Evolutionary conservation across 768 basidiomycete species (phyloP).

Genomic region (Kwoniella sp.): DNA sequence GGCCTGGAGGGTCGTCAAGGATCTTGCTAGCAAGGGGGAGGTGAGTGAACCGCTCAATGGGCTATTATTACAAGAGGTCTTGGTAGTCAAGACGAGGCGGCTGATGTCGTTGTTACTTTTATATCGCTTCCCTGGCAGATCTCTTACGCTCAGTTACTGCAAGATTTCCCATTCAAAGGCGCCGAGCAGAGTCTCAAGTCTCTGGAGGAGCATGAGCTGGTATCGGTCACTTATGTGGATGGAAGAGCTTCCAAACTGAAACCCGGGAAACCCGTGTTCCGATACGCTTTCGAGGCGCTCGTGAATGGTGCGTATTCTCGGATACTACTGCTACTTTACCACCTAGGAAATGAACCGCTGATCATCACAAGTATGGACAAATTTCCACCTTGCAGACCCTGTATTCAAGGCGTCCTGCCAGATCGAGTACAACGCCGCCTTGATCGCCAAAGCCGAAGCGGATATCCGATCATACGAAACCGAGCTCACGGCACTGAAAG

Average conservation of each 20-base stretch:
- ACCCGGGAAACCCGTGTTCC: conserved; percentile 88
- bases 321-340: background rate
- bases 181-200: conserved; percentile 75
- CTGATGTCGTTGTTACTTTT: conserved; percentile 9
- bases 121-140: conserved; percentile 62
- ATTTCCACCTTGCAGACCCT: conserved; percentile 61
- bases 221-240: conserved; percentile 74
- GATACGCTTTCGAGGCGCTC: conserved; percentile 79
- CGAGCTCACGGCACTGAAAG: conserved; percentile 70
- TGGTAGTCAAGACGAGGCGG: too few relatives aligned
- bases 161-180: conserved; percentile 89
- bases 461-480: conserved; percentile 73
- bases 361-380: conserved; percentile 8
- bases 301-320: conserved; percentile 69
- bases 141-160: conserved; percentile 76
- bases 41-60: conserved; percentile 36
- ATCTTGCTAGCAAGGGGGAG: conserved; percentile 67
- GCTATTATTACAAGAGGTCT: background rate
- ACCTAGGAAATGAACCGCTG: background rate
- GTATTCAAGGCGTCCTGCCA: conserved; percentile 81
- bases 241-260: conserved; percentile 81
- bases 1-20: conserved; percentile 79
- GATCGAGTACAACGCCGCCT: conserved; percentile 70
- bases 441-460: conserved; percentile 61
- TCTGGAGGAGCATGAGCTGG: conserved; percentile 83